Percentiles rank a stretch among this genome's conserved stretches.
Conservation (phyloP, 2,329 filamentous ascomycete genomes). For the Fusarium sp. region DNA sequence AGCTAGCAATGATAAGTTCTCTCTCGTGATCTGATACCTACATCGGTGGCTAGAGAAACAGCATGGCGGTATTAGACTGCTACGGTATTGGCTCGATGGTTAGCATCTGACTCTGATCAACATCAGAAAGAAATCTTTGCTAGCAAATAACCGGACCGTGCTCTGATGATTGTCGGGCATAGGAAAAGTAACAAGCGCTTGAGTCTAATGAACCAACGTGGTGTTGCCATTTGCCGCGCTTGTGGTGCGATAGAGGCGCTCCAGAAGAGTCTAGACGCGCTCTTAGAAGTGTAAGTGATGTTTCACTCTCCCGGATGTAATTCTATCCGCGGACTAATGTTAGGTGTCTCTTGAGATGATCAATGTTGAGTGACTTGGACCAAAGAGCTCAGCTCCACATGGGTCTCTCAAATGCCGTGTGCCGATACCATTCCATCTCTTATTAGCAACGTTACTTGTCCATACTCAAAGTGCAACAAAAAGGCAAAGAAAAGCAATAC, state of each 20-base stretch:
- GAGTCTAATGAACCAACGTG: constrained; percentile 12
- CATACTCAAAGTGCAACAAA: background rate
- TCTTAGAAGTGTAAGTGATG: constrained; percentile 8
- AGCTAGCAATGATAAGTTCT: background rate
- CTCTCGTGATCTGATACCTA: background rate
- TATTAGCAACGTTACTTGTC: background rate
- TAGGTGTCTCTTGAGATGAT: background rate
- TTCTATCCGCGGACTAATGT: constrained; percentile 7
- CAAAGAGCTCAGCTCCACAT: constrained; percentile 16
- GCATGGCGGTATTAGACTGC: background rate
- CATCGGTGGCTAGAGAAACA: background rate
- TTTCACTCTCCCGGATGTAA: constrained; percentile 9
- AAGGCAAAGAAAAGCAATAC: background rate
- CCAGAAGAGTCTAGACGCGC: constrained; percentile 34
- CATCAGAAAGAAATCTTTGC: background rate
- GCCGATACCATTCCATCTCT: background rate
- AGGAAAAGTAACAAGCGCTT: background rate
- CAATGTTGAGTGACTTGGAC: background rate
- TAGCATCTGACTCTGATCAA: background rate
- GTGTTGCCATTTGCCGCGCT: constrained; percentile 32
- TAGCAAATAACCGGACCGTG: background rate
- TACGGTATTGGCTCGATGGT: background rate
- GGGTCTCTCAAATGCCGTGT: background rate
- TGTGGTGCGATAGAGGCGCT: constrained; percentile 30
- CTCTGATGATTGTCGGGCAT: background rate